Conservation (phyloP, 2,329 filamentous ascomycete species). For the Pyricularia pennisetigena region DNA sequence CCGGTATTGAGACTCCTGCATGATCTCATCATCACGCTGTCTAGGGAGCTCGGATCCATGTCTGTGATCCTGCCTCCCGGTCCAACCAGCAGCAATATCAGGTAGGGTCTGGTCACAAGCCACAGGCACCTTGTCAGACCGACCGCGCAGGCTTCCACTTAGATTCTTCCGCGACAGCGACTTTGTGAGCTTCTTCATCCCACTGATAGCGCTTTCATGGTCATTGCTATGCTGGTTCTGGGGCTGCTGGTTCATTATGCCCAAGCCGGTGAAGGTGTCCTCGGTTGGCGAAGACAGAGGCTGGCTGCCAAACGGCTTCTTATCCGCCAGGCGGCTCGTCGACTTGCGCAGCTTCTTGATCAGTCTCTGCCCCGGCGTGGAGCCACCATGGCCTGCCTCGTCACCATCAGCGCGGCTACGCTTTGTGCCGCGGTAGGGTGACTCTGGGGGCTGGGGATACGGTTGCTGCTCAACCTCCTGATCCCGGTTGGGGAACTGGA, state of each 20-base stretch:
- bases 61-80: neutral
- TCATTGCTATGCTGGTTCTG: neutral
- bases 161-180: neutral
- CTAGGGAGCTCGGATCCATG: neutral
- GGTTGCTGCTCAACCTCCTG: neutral
- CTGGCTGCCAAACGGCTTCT: constrained; percentile 10
- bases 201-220: neutral
- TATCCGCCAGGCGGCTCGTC: constrained; percentile 26
- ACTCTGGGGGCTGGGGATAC: constrained; percentile 6
- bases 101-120: neutral
- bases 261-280: neutral
- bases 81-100: neutral
- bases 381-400: constrained; percentile 6
- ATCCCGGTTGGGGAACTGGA: neutral
- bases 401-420: constrained; percentile 5
- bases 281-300: neutral
- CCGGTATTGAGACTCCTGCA: neutral
- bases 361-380: constrained; percentile 23
- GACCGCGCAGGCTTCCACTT: neutral
- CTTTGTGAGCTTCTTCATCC: constrained; percentile 3
- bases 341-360: constrained; percentile 46
- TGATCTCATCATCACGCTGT: neutral
- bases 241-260: neutral
- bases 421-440: constrained; percentile 7
- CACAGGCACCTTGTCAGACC: neutral